A percentile compares a stretch with the other conserved stretches of the same genome.
These are phyloP conservation scores for Paraphaeosphaeria sporulosa DNA, from an alignment of 2,329 filamentous ascomycete species.

Conservation along the genomic window DNA sequence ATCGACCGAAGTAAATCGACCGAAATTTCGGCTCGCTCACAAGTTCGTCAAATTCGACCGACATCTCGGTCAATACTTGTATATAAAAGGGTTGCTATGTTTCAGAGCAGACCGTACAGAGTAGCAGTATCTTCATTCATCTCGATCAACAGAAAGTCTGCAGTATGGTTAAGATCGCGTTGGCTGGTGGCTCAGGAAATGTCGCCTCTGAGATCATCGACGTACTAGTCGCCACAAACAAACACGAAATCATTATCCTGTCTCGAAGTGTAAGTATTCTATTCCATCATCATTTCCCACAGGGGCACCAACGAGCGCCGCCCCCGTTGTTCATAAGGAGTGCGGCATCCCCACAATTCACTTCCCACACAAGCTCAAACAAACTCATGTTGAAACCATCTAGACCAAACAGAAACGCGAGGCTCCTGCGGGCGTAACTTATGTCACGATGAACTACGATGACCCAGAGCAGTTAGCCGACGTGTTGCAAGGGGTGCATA, in stretches of 20 bases:
- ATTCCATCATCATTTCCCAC: too few relatives aligned
- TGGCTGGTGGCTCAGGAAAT: constrained; percentile 31
- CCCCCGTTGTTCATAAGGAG: too few relatives aligned
- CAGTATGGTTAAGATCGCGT: constrained; percentile 25
- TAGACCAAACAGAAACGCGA: constrained; percentile 2
- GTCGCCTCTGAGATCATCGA: constrained; percentile 62
- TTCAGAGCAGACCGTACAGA: too few relatives aligned
- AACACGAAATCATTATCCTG: constrained; percentile 61
- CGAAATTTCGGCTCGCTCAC: not conserved
- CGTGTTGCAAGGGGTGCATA: constrained; percentile 56
- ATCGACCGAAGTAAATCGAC: not conserved
- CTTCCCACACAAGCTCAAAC: too few relatives aligned
- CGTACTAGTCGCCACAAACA: constrained; percentile 54
- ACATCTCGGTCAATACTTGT: constrained; percentile 9
- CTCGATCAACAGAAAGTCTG: too few relatives aligned
- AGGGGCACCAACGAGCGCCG: too few relatives aligned
- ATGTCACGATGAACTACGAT: constrained; percentile 14
- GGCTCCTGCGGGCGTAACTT: not conserved
- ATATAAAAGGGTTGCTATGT: constrained; percentile 14
- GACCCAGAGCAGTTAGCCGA: constrained; percentile 18
- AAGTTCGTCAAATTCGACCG: not conserved
- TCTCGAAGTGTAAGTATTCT: constrained; percentile 38
- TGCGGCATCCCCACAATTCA: too few relatives aligned
- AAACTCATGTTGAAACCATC: too few relatives aligned
- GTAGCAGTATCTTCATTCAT: too few relatives aligned